phyloP scores from a whole-genome alignment of 768 basidiomycete species.

The Crepidotus variabilis region DNA sequence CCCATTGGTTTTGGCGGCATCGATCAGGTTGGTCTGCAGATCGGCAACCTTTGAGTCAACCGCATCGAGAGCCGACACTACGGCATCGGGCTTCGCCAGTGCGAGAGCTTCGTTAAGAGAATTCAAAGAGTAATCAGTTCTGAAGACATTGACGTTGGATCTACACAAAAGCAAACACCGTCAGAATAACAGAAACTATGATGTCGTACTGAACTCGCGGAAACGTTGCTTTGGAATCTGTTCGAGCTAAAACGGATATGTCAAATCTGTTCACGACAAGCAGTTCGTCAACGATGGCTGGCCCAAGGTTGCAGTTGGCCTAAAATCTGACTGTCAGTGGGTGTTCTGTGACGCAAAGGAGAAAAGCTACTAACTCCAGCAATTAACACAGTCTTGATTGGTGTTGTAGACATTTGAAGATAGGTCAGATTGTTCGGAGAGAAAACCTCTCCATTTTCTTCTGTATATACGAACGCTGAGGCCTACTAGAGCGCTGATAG shows the following conservation, averaged over 20 bases:
- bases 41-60: neutral
- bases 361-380: neutral
- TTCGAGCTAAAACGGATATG: neutral
- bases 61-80: neutral
- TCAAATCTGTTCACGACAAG: neutral
- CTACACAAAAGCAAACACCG: neutral
- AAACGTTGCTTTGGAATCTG: neutral
- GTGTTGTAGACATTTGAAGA: neutral
- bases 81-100: neutral
- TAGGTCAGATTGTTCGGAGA: neutral
- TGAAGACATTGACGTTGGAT: neutral
- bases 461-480: no score
- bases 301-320: neutral
- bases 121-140: neutral
- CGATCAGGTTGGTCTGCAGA: conserved; percentile 1
- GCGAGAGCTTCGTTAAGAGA: neutral
- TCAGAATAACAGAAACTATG: neutral
- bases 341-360: neutral
- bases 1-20: neutral
- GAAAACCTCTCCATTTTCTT: no score
- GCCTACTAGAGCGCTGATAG: no score
- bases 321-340: neutral
- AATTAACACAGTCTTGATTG: neutral
- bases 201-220: neutral
- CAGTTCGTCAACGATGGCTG: neutral